Evolutionary conservation across 1,139 yeast species (phyloP), one percentile per base, ranked within the genome.

Genomic region (Blastobotrys apis): DNA sequence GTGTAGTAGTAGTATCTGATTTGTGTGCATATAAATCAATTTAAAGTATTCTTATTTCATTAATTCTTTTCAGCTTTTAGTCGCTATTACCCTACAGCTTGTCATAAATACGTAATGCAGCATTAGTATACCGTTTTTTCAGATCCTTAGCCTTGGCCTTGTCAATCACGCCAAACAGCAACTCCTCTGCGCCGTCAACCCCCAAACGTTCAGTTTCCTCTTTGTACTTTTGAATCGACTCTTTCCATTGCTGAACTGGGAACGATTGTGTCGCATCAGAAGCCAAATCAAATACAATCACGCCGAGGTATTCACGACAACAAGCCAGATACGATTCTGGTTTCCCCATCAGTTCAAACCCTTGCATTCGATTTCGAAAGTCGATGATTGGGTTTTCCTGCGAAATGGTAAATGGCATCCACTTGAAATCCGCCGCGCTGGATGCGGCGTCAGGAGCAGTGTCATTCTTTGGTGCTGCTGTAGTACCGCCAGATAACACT

Each of bases 321-420:
- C 8, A 5, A 5, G 32, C n/a, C 16, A 9, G 5, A 6, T 29
- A 15, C n/a, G n/a, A 6, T 5, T 29, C 32, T 6, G 26, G 9
- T 10, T 23, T 6, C 13, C 36, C 36, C 5, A n/a, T 33, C 4
- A 9, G 23, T 8, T n/a, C 26, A 4, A 33, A 19, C 13, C 25
- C 36, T 33, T 33, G 20, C 13, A 33, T 4, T 15, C 22, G 22
- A 25, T 33, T 33, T 3, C 36, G 5, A 15, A 33, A 33, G 36
- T 33, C 36, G 23, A 19, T 19, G 16, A 20, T 13, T 4, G 20
- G 12, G 26, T 33, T 33, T 4, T 33, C 36, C 15, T 33, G 16
- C n/a, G 16, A 12, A 10, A 33, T 21, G n/a, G 12, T 19, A 12
- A 25, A 17, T 9, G 36, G 36, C 25, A 33, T 16, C 32, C n/a